A percentile compares a stretch with the other conserved stretches of the same genome.
Evolutionary conservation across 164 flowering plant species (phyloP).

Genomic region (Tetrastigma voinierianum): DNA sequence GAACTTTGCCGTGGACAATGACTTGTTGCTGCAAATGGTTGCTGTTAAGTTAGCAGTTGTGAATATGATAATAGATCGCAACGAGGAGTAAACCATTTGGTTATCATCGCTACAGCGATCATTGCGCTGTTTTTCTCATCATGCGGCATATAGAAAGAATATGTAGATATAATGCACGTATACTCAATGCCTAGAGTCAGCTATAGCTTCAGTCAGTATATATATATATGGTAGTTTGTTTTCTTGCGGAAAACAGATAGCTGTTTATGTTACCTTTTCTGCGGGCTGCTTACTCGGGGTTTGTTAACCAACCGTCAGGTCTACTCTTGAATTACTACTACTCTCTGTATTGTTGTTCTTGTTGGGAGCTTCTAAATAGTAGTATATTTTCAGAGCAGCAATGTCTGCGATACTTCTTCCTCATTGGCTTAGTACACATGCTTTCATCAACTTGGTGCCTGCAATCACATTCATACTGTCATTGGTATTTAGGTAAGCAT

Average conservation of each 20-base stretch:
- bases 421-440: conserved; percentile 68
- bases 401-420: conserved; percentile 47
- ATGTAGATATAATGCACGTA: no score
- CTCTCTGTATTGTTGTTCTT: background rate
- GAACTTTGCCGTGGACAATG: conserved; percentile 28
- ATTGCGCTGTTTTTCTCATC: conserved; percentile 40
- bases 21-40: conserved; percentile 49
- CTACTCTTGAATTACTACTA: background rate
- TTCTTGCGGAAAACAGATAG: conserved; percentile 54
- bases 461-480: conserved; percentile 63
- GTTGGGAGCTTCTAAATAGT: background rate
- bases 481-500: conserved; percentile 49
- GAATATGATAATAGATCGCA: no score
- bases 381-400: conserved; percentile 43
- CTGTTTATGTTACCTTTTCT: conserved; percentile 48
- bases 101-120: conserved; percentile 48
- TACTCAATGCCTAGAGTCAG: no score
- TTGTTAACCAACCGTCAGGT: conserved; percentile 11
- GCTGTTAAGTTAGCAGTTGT: conserved; percentile 38
- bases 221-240: background rate
- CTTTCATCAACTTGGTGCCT: conserved; percentile 72
- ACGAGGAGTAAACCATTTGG: conserved; percentile 40
- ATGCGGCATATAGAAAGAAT: no score
- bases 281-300: conserved; percentile 70
- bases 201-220: no score